Percentiles rank a stretch among this genome's conserved stretches.
Conservation (phyloP, 2,329 filamentous ascomycete genomes). For the Scopulariopsis brevicaulis region DNA sequence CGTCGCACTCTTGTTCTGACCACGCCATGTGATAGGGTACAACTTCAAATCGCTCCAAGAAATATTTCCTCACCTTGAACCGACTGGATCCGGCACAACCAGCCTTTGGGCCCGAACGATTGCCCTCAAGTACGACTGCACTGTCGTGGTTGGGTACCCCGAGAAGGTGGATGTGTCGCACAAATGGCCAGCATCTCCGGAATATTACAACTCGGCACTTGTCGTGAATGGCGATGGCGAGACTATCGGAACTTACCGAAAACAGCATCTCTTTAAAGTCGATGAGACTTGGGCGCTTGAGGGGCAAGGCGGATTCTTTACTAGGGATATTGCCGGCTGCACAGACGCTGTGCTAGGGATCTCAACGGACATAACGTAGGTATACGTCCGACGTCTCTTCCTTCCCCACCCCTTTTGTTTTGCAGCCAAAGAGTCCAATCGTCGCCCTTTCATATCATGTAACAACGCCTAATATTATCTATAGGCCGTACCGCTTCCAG, state of each 20-base stretch:
- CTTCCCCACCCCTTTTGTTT: not conserved
- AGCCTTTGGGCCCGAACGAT: constrained; percentile 53
- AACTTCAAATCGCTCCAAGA: constrained; percentile 53
- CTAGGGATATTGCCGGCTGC: constrained; percentile 25
- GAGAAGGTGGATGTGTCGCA: constrained; percentile 30
- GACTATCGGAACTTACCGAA: constrained; percentile 38
- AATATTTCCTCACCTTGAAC: constrained; percentile 53
- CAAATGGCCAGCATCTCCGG: constrained; percentile 7
- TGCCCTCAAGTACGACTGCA: constrained; percentile 47
- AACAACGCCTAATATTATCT: not conserved
- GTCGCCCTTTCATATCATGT: too few relatives aligned
- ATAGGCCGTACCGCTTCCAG: constrained; percentile 7
- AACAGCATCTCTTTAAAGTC: constrained; percentile 43
- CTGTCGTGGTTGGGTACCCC: constrained; percentile 56
- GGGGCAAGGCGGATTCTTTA: constrained; percentile 33
- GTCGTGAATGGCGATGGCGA: constrained; percentile 39
- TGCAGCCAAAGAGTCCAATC: not conserved
- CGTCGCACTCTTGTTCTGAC: too few relatives aligned
- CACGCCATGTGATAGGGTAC: constrained; percentile 35
- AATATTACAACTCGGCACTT: constrained; percentile 32
- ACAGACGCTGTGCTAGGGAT: constrained; percentile 41
- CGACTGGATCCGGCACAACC: constrained; percentile 45
- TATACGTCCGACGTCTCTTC: constrained; percentile 6
- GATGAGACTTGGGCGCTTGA: constrained; percentile 53
- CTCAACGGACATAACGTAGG: constrained; percentile 42